A percentile compares a stretch with the other conserved stretches of the same genome.
Evolutionary conservation across 805 yeast genomes (phyloP).

Genomic region (Wickerhamiella cacticola): DNA sequence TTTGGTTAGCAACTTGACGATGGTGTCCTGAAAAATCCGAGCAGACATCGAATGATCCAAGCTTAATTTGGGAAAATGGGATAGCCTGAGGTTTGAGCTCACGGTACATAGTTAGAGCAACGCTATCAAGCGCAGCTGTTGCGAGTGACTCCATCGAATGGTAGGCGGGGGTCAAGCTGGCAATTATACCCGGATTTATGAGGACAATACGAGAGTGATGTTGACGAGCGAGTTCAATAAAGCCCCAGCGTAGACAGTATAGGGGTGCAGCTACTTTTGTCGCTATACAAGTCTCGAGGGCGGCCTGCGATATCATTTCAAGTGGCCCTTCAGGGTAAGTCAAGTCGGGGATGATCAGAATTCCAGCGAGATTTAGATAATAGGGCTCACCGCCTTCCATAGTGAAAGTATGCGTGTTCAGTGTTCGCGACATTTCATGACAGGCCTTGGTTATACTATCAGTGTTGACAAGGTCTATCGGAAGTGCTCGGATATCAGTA

Average conservation of each 20-base stretch:
- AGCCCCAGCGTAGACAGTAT: slow-evolving; percentile 42
- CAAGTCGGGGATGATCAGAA: slow-evolving; percentile 57
- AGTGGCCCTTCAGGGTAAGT: slow-evolving; percentile 58
- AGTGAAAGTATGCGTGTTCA: slow-evolving; percentile 47
- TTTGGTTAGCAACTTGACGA: slow-evolving; percentile 25
- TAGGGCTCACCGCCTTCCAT: slow-evolving; percentile 49
- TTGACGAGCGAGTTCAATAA: slow-evolving; percentile 41
- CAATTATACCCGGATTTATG: slow-evolving; percentile 44
- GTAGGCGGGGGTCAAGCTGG: slow-evolving; percentile 45
- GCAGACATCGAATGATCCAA: slow-evolving; percentile 38
- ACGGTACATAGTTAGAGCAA: slow-evolving; percentile 33
- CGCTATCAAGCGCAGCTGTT: slow-evolving; percentile 34
- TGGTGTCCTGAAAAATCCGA: slow-evolving; percentile 22
- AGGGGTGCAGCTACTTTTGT: slow-evolving; percentile 39
- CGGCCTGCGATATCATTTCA: slow-evolving; percentile 39
- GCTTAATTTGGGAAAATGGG: slow-evolving; percentile 34
- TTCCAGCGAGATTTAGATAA: slow-evolving; percentile 46
- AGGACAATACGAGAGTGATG: slow-evolving; percentile 41
- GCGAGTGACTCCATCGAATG: slow-evolving; percentile 51
- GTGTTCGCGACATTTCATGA: slow-evolving; percentile 37
- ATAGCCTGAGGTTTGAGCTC: slow-evolving; percentile 35
- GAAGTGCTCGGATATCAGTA: slow-evolving; percentile 56
- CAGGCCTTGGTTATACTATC: slow-evolving; percentile 38
- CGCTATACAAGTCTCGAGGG: slow-evolving; percentile 41
- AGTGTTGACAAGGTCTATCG: slow-evolving; percentile 38